phyloP scores from a whole-genome alignment of 2,329 filamentous ascomycete genomes.

The Fusarium anthophilum region DNA sequence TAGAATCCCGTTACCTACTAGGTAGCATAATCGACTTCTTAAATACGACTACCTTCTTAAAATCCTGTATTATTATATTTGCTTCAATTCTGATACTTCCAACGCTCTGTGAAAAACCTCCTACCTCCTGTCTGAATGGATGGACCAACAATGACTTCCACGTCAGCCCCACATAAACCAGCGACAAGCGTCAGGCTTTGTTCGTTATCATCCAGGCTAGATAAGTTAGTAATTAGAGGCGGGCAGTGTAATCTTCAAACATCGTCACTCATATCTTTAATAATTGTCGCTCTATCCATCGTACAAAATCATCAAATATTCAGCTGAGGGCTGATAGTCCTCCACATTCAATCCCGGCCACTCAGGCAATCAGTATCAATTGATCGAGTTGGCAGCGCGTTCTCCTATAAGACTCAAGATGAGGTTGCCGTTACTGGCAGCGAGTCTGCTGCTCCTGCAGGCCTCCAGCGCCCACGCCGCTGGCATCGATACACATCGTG shows the following conservation, averaged over 20 bases:
- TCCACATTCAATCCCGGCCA: neutral
- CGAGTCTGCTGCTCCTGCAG: conserved; percentile 41
- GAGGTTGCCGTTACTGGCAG: conserved; percentile 41
- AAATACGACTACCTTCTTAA: neutral
- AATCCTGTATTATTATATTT: neutral
- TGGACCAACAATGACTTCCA: neutral
- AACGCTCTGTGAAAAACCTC: neutral
- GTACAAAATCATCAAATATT: conserved; percentile 8
- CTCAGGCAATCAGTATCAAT: neutral
- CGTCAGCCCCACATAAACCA: conserved; percentile 7
- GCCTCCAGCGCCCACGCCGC: conserved; percentile 42
- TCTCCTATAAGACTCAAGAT: conserved; percentile 13
- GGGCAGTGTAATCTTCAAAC: conserved; percentile 1
- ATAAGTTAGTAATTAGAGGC: neutral
- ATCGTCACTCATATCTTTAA: conserved; percentile 10
- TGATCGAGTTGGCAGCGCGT: conserved; percentile 5
- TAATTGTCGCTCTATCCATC: conserved; percentile 31
- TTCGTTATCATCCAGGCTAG: neutral
- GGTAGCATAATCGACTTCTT: neutral
- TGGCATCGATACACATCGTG: conserved; percentile 43
- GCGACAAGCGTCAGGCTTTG: conserved; percentile 3
- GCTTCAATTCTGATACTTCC: neutral
- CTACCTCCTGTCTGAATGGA: neutral
- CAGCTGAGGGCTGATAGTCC: conserved; percentile 2
- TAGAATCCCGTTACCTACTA: neutral